A percentile compares a stretch with the other conserved stretches of the same genome.
These are phyloP conservation scores for Citrullus amarus DNA, from an alignment of 306 rosid genomes.

Conservation along the genomic window DNA sequence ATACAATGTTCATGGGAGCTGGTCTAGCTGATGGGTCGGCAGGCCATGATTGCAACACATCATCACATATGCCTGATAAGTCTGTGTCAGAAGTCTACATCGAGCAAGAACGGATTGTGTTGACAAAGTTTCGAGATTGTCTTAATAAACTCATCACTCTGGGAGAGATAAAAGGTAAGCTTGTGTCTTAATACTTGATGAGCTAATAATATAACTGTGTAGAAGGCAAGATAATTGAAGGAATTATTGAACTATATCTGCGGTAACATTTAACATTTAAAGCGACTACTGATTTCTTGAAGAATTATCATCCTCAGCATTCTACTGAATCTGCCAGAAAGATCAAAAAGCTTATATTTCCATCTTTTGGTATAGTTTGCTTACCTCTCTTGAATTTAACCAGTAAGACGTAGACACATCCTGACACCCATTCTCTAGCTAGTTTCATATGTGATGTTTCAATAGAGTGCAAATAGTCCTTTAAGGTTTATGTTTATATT, in stretches of 20 bases:
- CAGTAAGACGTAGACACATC: too few relatives aligned
- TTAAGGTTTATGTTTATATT: not conserved
- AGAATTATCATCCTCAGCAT: too few relatives aligned
- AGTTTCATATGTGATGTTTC: too few relatives aligned
- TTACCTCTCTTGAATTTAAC: too few relatives aligned
- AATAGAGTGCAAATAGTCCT: too few relatives aligned
- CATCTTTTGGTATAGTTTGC: too few relatives aligned
- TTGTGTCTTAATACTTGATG: conserved; percentile 2
- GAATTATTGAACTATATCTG: not conserved
- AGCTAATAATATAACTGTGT: not conserved
- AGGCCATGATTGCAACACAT: conserved; percentile 38
- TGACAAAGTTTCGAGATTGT: conserved; percentile 71
- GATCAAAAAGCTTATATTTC: too few relatives aligned
- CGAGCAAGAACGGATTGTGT: conserved; percentile 70
- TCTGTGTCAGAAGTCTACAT: conserved; percentile 63
- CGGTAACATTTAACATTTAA: too few relatives aligned
- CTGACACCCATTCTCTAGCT: too few relatives aligned
- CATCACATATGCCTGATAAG: conserved; percentile 51
- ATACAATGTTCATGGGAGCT: conserved; percentile 67
- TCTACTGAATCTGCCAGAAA: too few relatives aligned
- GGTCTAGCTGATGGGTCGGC: conserved; percentile 39
- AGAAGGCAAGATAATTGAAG: not conserved
- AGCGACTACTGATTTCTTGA: too few relatives aligned
- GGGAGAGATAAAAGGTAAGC: conserved; percentile 88
- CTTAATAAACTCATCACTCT: conserved; percentile 67